These are phyloP conservation scores for Mycena rebaudengoi DNA, from an alignment of 768 basidiomycete genomes.

Conservation along the genomic window DNA sequence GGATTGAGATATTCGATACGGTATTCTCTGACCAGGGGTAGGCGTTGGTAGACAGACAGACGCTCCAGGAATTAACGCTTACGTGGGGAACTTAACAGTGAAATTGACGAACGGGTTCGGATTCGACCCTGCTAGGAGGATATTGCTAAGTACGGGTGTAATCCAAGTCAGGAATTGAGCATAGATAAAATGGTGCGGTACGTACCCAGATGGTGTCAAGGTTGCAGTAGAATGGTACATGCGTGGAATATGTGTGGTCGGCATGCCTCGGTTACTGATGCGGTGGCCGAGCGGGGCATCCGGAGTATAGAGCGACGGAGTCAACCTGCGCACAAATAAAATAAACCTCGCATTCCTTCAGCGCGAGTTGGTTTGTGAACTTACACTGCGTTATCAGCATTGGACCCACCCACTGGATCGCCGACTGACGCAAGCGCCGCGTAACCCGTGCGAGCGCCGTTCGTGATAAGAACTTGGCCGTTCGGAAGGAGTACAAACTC, in stretches of 20 bases:
- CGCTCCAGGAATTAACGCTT: background rate
- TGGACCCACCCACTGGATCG: constrained; percentile 46
- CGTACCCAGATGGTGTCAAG: constrained; percentile 39
- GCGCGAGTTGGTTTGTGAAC: background rate
- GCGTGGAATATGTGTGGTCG: constrained; percentile 38
- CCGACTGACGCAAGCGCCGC: constrained; percentile 30
- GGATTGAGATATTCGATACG: constrained; percentile 43
- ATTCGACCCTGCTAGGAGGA: constrained; percentile 39
- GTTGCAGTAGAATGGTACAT: constrained; percentile 46
- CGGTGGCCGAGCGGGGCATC: constrained; percentile 42
- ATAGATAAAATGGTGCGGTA: constrained; percentile 19
- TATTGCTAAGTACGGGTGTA: too few species aligned
- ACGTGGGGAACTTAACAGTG: constrained; percentile 25
- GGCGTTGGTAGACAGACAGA: background rate
- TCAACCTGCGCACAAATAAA: constrained; percentile 26
- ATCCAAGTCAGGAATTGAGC: background rate
- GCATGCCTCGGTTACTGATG: constrained; percentile 43
- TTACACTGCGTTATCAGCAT: constrained; percentile 56
- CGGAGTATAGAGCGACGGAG: constrained; percentile 51
- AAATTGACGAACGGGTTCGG: constrained; percentile 46
- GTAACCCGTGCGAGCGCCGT: constrained; percentile 53
- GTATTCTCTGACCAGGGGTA: constrained; percentile 30
- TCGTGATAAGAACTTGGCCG: constrained; percentile 50
- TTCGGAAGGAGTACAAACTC: constrained; percentile 51
- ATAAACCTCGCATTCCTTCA: background rate